Evolutionary conservation across 345 rosid genomes (phyloP).

Genomic region (Aurinia saxatilis): DNA sequence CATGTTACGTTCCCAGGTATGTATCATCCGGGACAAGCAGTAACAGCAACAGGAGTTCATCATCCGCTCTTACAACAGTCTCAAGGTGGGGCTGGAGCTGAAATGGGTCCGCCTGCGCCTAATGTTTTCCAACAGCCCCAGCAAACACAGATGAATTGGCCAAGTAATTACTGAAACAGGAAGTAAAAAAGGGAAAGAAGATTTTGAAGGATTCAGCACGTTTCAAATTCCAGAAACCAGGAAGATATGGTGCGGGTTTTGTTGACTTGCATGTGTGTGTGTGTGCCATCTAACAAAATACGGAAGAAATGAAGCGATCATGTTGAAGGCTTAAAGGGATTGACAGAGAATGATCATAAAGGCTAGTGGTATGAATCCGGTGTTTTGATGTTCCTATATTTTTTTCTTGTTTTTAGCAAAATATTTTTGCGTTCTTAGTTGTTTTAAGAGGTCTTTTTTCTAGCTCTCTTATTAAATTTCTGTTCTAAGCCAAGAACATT

Average conservation of each 20-base stretch:
- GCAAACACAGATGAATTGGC: slow-evolving; percentile 89
- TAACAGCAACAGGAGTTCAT: slow-evolving; percentile 54
- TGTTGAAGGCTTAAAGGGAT: slow-evolving; percentile 18
- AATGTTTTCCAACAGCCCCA: slow-evolving; percentile 86
- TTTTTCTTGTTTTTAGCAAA: not conserved
- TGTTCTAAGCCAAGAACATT: slow-evolving; percentile 26
- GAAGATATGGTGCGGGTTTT: slow-evolving; percentile 3
- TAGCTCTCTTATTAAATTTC: slow-evolving; percentile 18
- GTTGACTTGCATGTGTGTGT: slow-evolving; percentile 10
- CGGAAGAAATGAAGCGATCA: slow-evolving; percentile 13
- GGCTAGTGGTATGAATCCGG: slow-evolving; percentile 18
- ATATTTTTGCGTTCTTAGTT: slow-evolving; percentile 7
- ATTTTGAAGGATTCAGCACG: slow-evolving; percentile 17
- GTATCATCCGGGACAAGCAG: slow-evolving; percentile 75
- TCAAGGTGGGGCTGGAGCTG: slow-evolving; percentile 60
- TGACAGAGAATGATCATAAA: slow-evolving; percentile 11
- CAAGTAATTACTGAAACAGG: slow-evolving; percentile 65
- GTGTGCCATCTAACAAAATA: slow-evolving; percentile 17
- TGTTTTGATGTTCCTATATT: slow-evolving; percentile 27
- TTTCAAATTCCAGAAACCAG: slow-evolving; percentile 20
- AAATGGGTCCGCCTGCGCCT: slow-evolving; percentile 65
- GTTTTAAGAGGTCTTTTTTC: slow-evolving; percentile 10
- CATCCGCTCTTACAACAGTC: slow-evolving; percentile 74
- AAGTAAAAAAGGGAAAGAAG: slow-evolving; percentile 10
- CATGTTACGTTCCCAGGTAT: slow-evolving; percentile 58